Conservation (phyloP, 2,329 filamentous ascomycete genomes). For the Pseudopithomyces maydicus region DNA sequence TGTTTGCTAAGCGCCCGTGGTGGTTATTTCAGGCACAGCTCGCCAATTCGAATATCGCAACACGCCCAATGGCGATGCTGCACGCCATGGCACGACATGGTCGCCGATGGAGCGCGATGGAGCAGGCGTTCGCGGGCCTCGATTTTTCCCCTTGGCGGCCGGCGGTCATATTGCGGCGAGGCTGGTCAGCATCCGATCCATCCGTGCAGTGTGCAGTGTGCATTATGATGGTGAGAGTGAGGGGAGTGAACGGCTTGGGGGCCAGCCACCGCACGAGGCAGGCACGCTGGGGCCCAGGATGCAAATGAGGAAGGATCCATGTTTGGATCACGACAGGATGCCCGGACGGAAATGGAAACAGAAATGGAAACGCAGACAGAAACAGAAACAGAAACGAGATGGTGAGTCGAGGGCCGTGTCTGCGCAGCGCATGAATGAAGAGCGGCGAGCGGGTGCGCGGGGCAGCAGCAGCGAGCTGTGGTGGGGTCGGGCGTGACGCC, state of each 20-base stretch:
- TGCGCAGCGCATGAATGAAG: slow-evolving; percentile 27
- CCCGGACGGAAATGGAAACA: slow-evolving; percentile 13
- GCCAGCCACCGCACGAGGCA: background rate
- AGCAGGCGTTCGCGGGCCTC: slow-evolving; percentile 5
- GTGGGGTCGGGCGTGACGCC: slow-evolving; percentile 33
- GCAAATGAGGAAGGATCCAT: background rate
- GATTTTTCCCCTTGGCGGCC: background rate
- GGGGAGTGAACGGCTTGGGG: background rate
- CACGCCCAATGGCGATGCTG: slow-evolving; percentile 30
- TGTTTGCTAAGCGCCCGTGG: slow-evolving; percentile 37
- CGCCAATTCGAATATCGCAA: slow-evolving; percentile 16
- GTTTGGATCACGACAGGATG: background rate
- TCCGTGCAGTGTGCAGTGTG: background rate
- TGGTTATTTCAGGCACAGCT: slow-evolving; percentile 34
- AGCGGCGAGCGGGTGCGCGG: slow-evolving; percentile 8
- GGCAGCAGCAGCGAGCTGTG: slow-evolving; percentile 11
- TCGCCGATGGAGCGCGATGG: slow-evolving; percentile 29
- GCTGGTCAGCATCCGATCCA: background rate
- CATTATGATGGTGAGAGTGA: background rate
- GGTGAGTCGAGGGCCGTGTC: slow-evolving; percentile 11
- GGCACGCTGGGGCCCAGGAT: background rate
- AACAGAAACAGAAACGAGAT: slow-evolving; percentile 17
- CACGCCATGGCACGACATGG: slow-evolving; percentile 28
- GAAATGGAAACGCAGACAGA: slow-evolving; percentile 6
- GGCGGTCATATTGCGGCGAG: background rate